Evolutionary conservation across 2,329 filamentous ascomycete species (phyloP), one percentile per base, ranked within the genome.

Genomic region (Aspergillus sp.): DNA sequence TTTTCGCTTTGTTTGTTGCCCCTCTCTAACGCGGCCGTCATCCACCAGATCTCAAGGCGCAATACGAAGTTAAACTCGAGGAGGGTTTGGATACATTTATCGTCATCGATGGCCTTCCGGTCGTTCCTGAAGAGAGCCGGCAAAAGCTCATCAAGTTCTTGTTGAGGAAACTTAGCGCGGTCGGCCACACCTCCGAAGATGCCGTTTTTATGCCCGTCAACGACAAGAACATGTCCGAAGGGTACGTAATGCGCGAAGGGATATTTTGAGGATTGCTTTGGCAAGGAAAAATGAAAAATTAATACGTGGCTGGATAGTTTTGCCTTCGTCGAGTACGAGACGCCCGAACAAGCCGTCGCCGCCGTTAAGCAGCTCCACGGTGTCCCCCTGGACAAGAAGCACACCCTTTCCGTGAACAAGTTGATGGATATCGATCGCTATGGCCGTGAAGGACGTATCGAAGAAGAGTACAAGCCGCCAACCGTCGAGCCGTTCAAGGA

Each of bases 371-470:
- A 87, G 62, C 85, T 98, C 50, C 84, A 98, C 70, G 82, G 83
- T 62, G 84, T 86, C 5, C 82, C 91, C 41, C 86, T 98, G 63
- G 93, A 98, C 76, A 97, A 94, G 81, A 96, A 85, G 75, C 90
- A 98, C 79, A 95, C 82, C 45, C 82, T 98, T 60, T 81, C 85
- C 55, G 90, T 98, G 61, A 98, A 98, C 83, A 98, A 98, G 75
- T 80, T 98, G 62, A 96, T 90, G 62, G 93, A 98, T 67, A 90
- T 98, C 64, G 93, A 98, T 69, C 86, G 93, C 58, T 98, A 88
- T 69, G 93, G 93, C 54, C 83, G 90, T 54, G 93, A 97, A 75
- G 93, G 93, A 59, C 84, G 90, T 57, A 81, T 98, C 61, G 87
- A 95, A 58, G 93, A 98, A 64, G 84, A 90, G 59, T 98, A 96